Conservation (phyloP, 75 land plant genomes). For the Cunninghamia lanceolata region DNA sequence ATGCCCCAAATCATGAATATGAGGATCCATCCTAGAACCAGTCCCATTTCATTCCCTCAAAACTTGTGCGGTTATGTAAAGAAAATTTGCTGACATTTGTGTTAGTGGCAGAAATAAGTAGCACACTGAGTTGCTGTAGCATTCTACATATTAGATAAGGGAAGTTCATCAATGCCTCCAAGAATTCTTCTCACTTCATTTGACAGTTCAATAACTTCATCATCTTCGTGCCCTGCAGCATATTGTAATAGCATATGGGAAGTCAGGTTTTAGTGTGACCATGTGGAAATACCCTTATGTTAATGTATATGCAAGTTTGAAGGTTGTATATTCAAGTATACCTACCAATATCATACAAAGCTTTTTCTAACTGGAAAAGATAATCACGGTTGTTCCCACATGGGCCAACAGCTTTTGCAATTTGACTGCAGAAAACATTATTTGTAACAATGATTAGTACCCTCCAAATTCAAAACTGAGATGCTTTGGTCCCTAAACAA, state of each 20-base stretch:
- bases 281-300: background rate
- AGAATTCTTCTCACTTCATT: constrained; percentile 72
- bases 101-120: too few relatives aligned
- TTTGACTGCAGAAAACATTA: constrained; percentile 59
- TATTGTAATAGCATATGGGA: background rate
- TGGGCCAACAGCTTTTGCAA: constrained; percentile 89
- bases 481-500: background rate
- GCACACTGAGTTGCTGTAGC: background rate
- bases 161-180: background rate
- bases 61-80: too few relatives aligned
- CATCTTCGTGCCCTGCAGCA: constrained; percentile 68
- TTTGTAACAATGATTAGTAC: background rate
- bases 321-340: background rate
- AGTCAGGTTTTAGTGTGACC: background rate
- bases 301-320: too few relatives aligned
- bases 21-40: too few relatives aligned
- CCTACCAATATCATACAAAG: constrained; percentile 80
- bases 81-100: too few relatives aligned
- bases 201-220: constrained; percentile 47
- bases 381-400: constrained; percentile 95
- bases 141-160: background rate
- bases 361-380: constrained; percentile 86
- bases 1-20: too few relatives aligned
- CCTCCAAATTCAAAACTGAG: background rate
- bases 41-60: too few relatives aligned